These are phyloP conservation scores for Ceratobasidium sp. DNA, from an alignment of 1,284 basidiomycete genomes.

Conservation along the genomic window DNA sequence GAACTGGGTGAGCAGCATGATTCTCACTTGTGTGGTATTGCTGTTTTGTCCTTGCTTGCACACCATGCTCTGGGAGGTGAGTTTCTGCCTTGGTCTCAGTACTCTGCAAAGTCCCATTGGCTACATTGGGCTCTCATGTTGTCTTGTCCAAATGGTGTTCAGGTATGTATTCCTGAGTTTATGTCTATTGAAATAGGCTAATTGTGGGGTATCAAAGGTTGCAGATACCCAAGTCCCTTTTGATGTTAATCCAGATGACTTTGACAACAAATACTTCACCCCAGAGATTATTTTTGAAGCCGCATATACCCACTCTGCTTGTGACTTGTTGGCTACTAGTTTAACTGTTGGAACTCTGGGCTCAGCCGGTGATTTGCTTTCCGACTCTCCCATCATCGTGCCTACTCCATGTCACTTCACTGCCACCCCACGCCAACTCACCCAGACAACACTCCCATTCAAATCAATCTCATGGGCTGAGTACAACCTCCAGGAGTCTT, in stretches of 20 bases:
- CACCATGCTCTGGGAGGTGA: neutral
- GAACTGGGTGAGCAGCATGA: neutral
- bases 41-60: slow-evolving; percentile 11
- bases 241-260: neutral
- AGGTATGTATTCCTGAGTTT: neutral
- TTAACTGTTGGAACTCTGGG: neutral
- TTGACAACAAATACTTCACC: neutral
- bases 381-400: neutral
- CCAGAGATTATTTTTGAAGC: neutral
- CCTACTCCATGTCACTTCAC: neutral
- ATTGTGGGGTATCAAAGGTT: neutral
- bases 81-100: slow-evolving; percentile 3
- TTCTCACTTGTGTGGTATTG: slow-evolving; percentile 17
- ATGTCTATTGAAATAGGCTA: neutral
- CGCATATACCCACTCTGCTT: neutral
- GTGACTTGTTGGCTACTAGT: neutral
- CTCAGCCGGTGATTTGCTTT: neutral
- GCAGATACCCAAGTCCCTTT: neutral
- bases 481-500: neutral
- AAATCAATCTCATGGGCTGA: neutral
- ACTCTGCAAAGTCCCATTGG: neutral
- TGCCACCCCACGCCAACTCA: neutral
- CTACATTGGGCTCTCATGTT: slow-evolving; percentile 1
- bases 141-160: neutral
- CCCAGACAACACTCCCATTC: slow-evolving; percentile 13